Evolutionary conservation across 78 protist species (phyloP).

Genomic region (Dictyostelium capitatum): DNA sequence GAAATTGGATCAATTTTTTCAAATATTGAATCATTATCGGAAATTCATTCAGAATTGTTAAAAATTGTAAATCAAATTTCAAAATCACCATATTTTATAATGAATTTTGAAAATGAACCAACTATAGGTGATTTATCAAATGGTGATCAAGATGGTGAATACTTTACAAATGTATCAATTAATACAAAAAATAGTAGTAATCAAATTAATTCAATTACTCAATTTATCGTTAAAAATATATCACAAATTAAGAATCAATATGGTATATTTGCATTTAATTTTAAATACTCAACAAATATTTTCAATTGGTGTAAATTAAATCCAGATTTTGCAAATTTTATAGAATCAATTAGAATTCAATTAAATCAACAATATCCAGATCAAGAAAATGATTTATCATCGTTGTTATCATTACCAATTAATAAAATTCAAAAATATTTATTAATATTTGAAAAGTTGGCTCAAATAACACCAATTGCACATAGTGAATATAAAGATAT

Average conservation of each 20-base stretch:
- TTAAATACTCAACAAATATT: conserved; percentile 58
- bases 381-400: conserved; percentile 41
- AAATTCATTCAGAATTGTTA: conserved; percentile 18
- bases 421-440: conserved; percentile 60
- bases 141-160: neutral
- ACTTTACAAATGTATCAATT: neutral
- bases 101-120: neutral
- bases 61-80: neutral
- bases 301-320: conserved; percentile 53
- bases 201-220: conserved; percentile 41
- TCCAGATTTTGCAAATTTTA: conserved; percentile 45
- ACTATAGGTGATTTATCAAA: neutral
- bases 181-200: neutral
- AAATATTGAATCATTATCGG: conserved; percentile 53
- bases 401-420: conserved; percentile 57
- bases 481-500: conserved; percentile 44
- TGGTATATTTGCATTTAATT: conserved; percentile 69
- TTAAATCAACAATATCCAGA: neutral
- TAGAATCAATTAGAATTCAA: neutral
- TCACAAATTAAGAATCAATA: conserved; percentile 41
- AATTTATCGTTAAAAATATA: conserved; percentile 40
- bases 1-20: conserved; percentile 69
- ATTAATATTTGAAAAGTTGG: conserved; percentile 33
- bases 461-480: conserved; percentile 31
- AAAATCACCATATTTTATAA: conserved; percentile 11